These are phyloP conservation scores for Candida glaebosa DNA, from an alignment of 805 yeast species.

Conservation along the genomic window DNA sequence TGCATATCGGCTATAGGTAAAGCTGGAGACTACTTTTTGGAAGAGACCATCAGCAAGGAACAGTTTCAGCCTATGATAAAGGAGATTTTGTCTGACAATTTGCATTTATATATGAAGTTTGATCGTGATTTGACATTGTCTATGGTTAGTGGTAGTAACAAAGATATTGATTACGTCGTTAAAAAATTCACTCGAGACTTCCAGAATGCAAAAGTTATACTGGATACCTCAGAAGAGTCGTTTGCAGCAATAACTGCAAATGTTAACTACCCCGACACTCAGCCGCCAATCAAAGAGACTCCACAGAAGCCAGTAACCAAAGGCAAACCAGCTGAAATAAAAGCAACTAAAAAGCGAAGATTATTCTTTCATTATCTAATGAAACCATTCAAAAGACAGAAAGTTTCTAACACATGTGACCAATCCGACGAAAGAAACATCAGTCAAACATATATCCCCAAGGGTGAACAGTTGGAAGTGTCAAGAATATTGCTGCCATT, in stretches of 20 bases:
- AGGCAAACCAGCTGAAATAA: neutral
- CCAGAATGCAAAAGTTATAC: neutral
- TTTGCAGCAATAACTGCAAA: neutral
- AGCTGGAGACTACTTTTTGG: conserved; percentile 12
- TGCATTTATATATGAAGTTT: neutral
- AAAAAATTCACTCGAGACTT: conserved; percentile 1
- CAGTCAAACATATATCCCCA: conserved; percentile 1
- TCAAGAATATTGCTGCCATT: conserved; percentile 1
- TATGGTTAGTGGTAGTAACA: neutral
- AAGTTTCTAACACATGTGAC: neutral
- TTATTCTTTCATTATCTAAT: conserved; percentile 3
- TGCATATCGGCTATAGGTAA: conserved; percentile 17
- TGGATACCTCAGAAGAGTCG: neutral
- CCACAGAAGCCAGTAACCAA: neutral
- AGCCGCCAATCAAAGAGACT: neutral
- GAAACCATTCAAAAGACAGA: conserved; percentile 5
- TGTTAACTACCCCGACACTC: neutral
- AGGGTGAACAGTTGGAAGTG: conserved; percentile 3
- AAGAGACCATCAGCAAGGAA: conserved; percentile 19
- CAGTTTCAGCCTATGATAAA: conserved; percentile 20
- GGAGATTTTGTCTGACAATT: conserved; percentile 14
- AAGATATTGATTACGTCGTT: neutral
- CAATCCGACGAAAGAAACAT: neutral
- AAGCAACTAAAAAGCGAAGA: conserved; percentile 2
- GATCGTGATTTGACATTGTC: neutral